phyloP scores from a whole-genome alignment of 2,329 filamentous ascomycete species.

The Colletotrichum sp. region DNA sequence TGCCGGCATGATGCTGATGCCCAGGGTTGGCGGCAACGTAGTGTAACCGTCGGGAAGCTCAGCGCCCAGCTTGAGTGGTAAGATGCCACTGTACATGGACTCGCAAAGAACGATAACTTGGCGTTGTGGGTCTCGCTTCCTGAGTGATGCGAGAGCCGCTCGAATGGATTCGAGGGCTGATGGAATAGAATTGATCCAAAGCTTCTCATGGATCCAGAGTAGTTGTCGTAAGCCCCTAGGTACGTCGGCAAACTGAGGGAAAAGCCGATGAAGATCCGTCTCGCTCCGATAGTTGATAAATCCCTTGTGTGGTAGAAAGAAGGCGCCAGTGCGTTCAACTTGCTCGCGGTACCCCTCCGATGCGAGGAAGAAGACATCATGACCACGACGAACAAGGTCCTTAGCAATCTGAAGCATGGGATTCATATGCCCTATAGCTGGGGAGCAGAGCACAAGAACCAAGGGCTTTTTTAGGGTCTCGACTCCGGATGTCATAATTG shows the following conservation, averaged over 20 bases:
- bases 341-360: slow-evolving; percentile 31
- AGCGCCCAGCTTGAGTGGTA: slow-evolving; percentile 41
- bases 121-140: slow-evolving; percentile 32
- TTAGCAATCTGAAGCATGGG: not conserved
- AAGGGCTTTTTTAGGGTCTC: not conserved
- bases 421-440: not conserved
- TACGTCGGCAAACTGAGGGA: not conserved
- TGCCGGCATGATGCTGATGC: slow-evolving; percentile 42
- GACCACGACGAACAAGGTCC: not conserved
- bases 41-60: slow-evolving; percentile 40
- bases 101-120: slow-evolving; percentile 49
- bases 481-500: not conserved
- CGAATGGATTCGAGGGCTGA: not conserved
- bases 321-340: slow-evolving; percentile 37
- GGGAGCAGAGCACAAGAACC: not conserved
- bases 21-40: slow-evolving; percentile 38
- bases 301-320: slow-evolving; percentile 27
- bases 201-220: slow-evolving; percentile 8
- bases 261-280: not conserved
- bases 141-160: slow-evolving; percentile 35
- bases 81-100: slow-evolving; percentile 37
- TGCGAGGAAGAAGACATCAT: slow-evolving; percentile 38
- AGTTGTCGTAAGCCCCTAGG: slow-evolving; percentile 12
- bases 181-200: not conserved
- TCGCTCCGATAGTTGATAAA: not conserved